Base-by-base conservation (phyloP, 2,329 filamentous ascomycete genomes). In the Fonsecaea nubica region DNA sequence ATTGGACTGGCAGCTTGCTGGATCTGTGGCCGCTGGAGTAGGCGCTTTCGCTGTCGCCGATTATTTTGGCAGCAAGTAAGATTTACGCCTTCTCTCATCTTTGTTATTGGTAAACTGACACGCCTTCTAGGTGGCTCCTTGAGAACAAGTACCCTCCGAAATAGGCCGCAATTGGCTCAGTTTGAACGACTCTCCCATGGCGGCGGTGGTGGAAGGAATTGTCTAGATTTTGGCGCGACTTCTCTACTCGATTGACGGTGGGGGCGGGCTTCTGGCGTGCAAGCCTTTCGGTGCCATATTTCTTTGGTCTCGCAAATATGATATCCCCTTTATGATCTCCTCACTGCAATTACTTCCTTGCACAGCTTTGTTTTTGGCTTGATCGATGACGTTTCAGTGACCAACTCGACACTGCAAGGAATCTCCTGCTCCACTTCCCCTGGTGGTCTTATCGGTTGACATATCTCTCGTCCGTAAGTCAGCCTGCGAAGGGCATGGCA, bases 81-180 rank as follows among this genome's bases (percentile, higher is more conserved):
- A 18, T 30, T 40, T 2, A 21, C 25, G 9, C n/a, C 55, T 42
- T 42, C 35, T 38, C 7, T 40, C 73, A 10, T 36, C 38, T 35
- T 55, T 62, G 15, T 13, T 8, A 25, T 36, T 30, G 8, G 12
- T 25, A 54, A 58, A 50, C 21, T 58, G 60, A 63, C 56, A 58
- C 30, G 63, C 55, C 52, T n/a, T 59, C 10, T 67, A 84, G 82
- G 71, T 84, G 82, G 79, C 77, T 84, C 63, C 75, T 83, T 69
- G 79, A 82, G 73, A 83, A 83, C 77, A 83, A 83, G 73, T 84
- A 80, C 71, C 82, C 82, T 58, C 77, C 77, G 63, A 82, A 83
- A 76, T 82, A 79, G 72, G 48, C 35, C 25, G 42, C 58, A 30
- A 15, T 18, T 30, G 18, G 25, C 60, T 30, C 15, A 36, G 36